These are phyloP conservation scores for Moesziomyces parantarcticus DNA, from an alignment of 1,284 basidiomycete species.

Conservation along the genomic window DNA sequence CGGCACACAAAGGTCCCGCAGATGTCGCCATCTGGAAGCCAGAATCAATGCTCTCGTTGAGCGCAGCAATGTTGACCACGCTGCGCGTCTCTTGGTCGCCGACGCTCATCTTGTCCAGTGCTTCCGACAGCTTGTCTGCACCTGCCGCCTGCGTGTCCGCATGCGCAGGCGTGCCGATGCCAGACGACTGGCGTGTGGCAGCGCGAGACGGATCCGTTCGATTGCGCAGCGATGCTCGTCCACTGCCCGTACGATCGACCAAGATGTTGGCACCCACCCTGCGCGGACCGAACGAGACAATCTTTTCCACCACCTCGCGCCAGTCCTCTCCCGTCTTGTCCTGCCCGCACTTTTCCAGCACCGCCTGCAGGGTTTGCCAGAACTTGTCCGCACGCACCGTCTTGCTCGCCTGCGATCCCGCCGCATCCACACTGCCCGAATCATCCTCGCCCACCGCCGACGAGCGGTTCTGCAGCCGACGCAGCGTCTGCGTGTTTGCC, in stretches of 20 bases:
- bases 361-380: conserved; percentile 78
- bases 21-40: conserved; percentile 95
- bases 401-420: conserved; percentile 40
- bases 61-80: conserved; percentile 25
- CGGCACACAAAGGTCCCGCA: conserved; percentile 92
- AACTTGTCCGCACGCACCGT: conserved; percentile 73
- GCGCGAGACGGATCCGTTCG: conserved; percentile 35
- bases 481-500: conserved; percentile 74
- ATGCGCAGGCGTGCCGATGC: conserved; percentile 28
- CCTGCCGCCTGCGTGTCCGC: neutral
- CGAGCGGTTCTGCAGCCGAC: conserved; percentile 55
- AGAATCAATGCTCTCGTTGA: conserved; percentile 76
- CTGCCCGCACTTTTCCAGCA: conserved; percentile 70
- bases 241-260: conserved; percentile 73
- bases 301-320: conserved; percentile 77
- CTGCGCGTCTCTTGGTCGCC: conserved; percentile 6
- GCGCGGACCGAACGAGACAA: conserved; percentile 94
- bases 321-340: conserved; percentile 82
- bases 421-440: conserved; percentile 26
- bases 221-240: conserved; percentile 17
- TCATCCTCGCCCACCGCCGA: conserved; percentile 25
- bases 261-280: conserved; percentile 86
- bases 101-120: conserved; percentile 24
- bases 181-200: conserved; percentile 21
- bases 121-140: conserved; percentile 24